Evolutionary conservation across 2,329 filamentous ascomycete genomes (phyloP).

Genomic region (Akanthomyces muscarius): DNA sequence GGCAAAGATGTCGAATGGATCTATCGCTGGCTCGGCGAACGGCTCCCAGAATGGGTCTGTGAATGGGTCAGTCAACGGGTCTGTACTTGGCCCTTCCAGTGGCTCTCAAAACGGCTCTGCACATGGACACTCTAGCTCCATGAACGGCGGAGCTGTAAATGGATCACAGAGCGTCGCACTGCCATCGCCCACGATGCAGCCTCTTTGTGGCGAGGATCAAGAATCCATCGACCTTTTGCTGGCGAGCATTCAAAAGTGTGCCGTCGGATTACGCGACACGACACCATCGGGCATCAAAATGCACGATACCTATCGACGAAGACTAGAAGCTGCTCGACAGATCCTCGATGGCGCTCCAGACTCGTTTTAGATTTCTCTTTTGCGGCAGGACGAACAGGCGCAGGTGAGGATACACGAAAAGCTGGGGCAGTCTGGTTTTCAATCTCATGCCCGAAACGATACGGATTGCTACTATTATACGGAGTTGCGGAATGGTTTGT

Average conservation of each 20-base stretch:
- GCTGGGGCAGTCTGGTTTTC: neutral
- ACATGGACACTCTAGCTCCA: neutral
- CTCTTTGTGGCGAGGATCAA: conserved; percentile 53
- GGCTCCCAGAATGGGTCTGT: conserved; percentile 8
- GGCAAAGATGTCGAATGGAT: conserved; percentile 5
- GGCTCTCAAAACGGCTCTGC: neutral
- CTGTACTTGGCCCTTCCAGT: neutral
- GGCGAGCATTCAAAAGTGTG: conserved; percentile 56
- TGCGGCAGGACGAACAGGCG: conserved; percentile 5
- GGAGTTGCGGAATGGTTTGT: conserved; percentile 12
- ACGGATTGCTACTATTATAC: conserved; percentile 11
- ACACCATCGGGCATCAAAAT: conserved; percentile 49
- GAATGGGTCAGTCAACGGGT: neutral
- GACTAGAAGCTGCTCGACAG: conserved; percentile 70
- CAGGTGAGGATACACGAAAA: conserved; percentile 1
- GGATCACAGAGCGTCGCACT: conserved; percentile 31
- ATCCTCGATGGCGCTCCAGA: conserved; percentile 62
- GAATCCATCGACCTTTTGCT: conserved; percentile 57
- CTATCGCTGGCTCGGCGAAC: neutral
- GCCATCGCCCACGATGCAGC: conserved; percentile 40
- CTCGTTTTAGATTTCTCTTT: conserved; percentile 12
- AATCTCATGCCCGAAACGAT: conserved; percentile 12
- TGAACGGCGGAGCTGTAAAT: conserved; percentile 18
- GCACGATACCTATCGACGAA: conserved; percentile 60
- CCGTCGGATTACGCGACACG: conserved; percentile 54